Percentiles rank a stretch among this genome's conserved stretches.
Evolutionary conservation across 1,284 basidiomycete genomes (phyloP).

Genomic region (Cutaneotrichosporon dermatis): DNA sequence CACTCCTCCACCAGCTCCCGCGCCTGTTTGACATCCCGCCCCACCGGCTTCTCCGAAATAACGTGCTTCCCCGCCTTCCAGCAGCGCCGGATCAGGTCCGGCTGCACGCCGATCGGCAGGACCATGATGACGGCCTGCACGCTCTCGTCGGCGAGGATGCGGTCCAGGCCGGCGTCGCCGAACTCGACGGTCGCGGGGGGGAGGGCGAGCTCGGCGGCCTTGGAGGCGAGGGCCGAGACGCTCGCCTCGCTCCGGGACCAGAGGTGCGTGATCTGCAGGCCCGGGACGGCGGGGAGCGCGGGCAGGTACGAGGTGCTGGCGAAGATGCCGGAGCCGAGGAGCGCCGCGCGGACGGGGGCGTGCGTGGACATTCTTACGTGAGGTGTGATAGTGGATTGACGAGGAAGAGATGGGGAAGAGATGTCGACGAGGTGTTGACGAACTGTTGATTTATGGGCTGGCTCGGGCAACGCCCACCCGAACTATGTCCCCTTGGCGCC

Average conservation of each 20-base stretch:
- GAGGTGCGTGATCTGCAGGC: slow-evolving; percentile 59
- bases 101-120: slow-evolving; percentile 71
- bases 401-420: not conserved
- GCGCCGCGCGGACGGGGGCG: slow-evolving; percentile 24
- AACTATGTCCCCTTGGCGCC: too few species aligned
- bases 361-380: not conserved
- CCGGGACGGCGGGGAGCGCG: slow-evolving; percentile 57
- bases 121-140: slow-evolving; percentile 68
- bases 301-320: slow-evolving; percentile 61
- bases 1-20: slow-evolving; percentile 63
- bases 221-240: slow-evolving; percentile 53
- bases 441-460: too few species aligned
- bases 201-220: slow-evolving; percentile 29
- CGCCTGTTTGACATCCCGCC: slow-evolving; percentile 62
- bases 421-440: not conserved
- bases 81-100: slow-evolving; percentile 58
- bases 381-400: not conserved
- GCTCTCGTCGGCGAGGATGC: slow-evolving; percentile 61
- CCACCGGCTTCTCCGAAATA: slow-evolving; percentile 73
- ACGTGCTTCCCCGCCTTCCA: slow-evolving; percentile 71
- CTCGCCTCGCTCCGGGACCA: slow-evolving; percentile 72
- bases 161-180: slow-evolving; percentile 59
- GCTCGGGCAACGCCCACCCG: too few species aligned
- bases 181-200: slow-evolving; percentile 49
- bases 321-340: slow-evolving; percentile 45